phyloP scores from a whole-genome alignment of 2,329 filamentous ascomycete species.

The Penicillium sp. region DNA sequence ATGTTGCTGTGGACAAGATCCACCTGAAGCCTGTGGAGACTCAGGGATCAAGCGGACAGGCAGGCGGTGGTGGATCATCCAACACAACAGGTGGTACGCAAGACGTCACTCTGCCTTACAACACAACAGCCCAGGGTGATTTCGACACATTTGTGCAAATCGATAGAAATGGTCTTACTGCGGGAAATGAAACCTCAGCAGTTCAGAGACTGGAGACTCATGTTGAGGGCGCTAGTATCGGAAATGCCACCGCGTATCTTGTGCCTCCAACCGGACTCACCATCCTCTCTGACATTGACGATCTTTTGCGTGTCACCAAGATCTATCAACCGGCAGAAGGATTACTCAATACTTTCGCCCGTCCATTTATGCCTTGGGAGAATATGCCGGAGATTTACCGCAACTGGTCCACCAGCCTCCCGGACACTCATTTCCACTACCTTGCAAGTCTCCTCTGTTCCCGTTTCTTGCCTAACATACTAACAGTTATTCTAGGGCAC shows the following conservation, averaged over 20 bases:
- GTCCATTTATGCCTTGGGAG: slow-evolving; percentile 61
- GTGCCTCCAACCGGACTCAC: slow-evolving; percentile 63
- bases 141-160: slow-evolving; percentile 64
- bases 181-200: slow-evolving; percentile 55
- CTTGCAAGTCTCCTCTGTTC: slow-evolving; percentile 31
- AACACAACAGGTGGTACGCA: slow-evolving; percentile 50
- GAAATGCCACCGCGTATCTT: slow-evolving; percentile 68
- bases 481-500: slow-evolving; percentile 45
- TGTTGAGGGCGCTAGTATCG: slow-evolving; percentile 54
- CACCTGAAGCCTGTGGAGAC: slow-evolving; percentile 53
- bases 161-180: slow-evolving; percentile 47
- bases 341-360: slow-evolving; percentile 66
- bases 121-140: slow-evolving; percentile 60
- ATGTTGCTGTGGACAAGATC: slow-evolving; percentile 31
- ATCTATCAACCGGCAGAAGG: slow-evolving; percentile 69
- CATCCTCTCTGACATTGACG: slow-evolving; percentile 68
- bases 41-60: slow-evolving; percentile 38
- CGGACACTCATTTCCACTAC: slow-evolving; percentile 70
- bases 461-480: background rate
- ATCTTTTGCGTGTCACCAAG: slow-evolving; percentile 70
- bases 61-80: slow-evolving; percentile 18
- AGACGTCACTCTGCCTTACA: slow-evolving; percentile 54
- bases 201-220: slow-evolving; percentile 63
- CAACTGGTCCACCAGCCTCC: slow-evolving; percentile 61
- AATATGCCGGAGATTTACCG: slow-evolving; percentile 73